Conservation (phyloP, 2,329 filamentous ascomycete species). For the Rhytidhysteron rufulum region DNA sequence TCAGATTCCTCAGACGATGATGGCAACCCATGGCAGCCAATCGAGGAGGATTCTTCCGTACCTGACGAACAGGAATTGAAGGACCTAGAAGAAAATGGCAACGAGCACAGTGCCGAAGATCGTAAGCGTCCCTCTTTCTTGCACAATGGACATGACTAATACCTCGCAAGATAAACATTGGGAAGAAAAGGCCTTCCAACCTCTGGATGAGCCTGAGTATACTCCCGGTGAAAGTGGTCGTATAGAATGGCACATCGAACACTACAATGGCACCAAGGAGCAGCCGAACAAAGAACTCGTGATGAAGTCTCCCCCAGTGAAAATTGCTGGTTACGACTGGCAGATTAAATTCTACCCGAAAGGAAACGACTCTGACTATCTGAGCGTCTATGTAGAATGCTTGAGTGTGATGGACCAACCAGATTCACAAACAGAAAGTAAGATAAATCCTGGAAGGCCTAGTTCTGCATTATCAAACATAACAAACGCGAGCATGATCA, state of each 20-base stretch:
- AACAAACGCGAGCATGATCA: neutral
- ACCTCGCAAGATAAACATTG: conserved; percentile 50
- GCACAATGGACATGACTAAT: neutral
- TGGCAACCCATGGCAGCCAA: conserved; percentile 47
- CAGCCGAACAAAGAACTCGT: conserved; percentile 56
- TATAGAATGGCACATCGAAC: conserved; percentile 56
- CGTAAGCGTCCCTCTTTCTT: conserved; percentile 33
- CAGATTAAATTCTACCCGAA: conserved; percentile 63
- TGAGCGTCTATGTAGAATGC: conserved; percentile 61
- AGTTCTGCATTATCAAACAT: neutral
- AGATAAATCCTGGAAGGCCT: conserved; percentile 5
- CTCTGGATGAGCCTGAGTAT: conserved; percentile 57
- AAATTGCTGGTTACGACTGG: conserved; percentile 60
- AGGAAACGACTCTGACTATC: conserved; percentile 55
- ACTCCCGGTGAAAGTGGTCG: conserved; percentile 50
- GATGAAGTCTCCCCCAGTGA: conserved; percentile 55
- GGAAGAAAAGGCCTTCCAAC: conserved; percentile 54
- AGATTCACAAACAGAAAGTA: conserved; percentile 12
- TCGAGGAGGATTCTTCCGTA: conserved; percentile 53
- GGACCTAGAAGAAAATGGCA: conserved; percentile 49
- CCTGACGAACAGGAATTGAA: conserved; percentile 57
- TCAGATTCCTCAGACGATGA: conserved; percentile 34
- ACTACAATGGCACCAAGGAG: conserved; percentile 58
- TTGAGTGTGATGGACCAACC: conserved; percentile 40
- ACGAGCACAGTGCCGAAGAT: conserved; percentile 56